These are phyloP conservation scores for Phytopythium oedochilum DNA, from an alignment of 352 stramenopile genomes.

Conservation along the genomic window DNA sequence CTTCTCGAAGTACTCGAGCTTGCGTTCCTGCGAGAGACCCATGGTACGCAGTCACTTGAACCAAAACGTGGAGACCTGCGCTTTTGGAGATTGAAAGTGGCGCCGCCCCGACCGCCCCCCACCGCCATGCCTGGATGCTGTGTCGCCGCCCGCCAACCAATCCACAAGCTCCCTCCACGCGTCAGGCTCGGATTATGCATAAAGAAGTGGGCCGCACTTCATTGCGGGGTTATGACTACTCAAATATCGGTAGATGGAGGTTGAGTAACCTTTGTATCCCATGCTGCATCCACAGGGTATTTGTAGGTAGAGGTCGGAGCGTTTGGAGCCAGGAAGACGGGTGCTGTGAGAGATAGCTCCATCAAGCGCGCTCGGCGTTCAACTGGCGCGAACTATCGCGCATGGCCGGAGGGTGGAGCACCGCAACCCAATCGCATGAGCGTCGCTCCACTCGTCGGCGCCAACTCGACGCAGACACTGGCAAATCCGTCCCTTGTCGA, in stretches of 20 bases:
- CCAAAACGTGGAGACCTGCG: slow-evolving; percentile 80
- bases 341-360: no score
- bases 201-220: neutral
- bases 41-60: slow-evolving; percentile 92
- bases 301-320: no score
- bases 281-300: no score
- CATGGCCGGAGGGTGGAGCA: neutral
- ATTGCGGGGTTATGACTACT: neutral
- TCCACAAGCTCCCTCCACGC: neutral
- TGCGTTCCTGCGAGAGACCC: slow-evolving; percentile 96
- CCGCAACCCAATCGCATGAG: neutral
- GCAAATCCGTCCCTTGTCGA: no score
- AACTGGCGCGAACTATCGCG: neutral
- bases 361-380: neutral
- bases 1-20: slow-evolving; percentile 97
- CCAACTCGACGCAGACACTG: neutral
- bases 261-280: neutral
- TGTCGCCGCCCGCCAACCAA: neutral
- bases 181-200: neutral
- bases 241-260: neutral
- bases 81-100: slow-evolving; percentile 41
- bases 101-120: neutral
- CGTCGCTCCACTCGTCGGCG: neutral
- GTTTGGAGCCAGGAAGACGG: no score
- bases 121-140: no score